A percentile compares a stretch with the other conserved stretches of the same genome.
Evolutionary conservation across 2,329 filamentous ascomycete genomes (phyloP).

Genomic region (Arthrobotrys sinensis): DNA sequence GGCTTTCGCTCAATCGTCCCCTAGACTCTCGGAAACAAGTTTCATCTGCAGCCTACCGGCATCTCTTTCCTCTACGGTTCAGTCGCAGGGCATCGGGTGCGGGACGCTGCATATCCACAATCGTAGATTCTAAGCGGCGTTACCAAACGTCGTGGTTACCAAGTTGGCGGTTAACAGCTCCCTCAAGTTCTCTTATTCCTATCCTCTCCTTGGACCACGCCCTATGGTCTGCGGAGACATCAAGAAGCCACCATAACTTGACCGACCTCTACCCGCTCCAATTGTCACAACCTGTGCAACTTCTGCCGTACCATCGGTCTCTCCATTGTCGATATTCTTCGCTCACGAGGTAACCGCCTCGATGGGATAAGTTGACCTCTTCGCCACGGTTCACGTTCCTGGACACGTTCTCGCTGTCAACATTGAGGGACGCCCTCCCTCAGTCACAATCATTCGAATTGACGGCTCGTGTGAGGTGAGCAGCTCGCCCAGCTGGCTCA

Average conservation of each 20-base stretch:
- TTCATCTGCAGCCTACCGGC: constrained; percentile 36
- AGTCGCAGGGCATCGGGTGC: constrained; percentile 49
- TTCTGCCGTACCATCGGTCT: constrained; percentile 17
- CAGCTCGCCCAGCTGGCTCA: constrained; percentile 61
- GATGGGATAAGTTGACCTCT: constrained; percentile 56
- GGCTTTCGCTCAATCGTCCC: constrained; percentile 8
- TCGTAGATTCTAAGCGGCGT: constrained; percentile 49
- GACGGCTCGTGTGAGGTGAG: constrained; percentile 59
- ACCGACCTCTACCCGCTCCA: constrained; percentile 30
- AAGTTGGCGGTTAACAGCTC: constrained; percentile 60
- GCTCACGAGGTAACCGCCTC: constrained; percentile 53
- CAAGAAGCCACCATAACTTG: constrained; percentile 60
- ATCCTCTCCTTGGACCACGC: constrained; percentile 60
- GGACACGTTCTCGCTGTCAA: constrained; percentile 39
- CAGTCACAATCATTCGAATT: constrained; percentile 49
- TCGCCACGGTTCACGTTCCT: constrained; percentile 49
- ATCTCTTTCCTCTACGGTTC: constrained; percentile 37
- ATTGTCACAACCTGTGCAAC: constrained; percentile 1
- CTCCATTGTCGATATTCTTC: constrained; percentile 14
- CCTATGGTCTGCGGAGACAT: constrained; percentile 60
- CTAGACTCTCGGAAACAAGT: constrained; percentile 2
- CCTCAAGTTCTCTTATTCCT: constrained; percentile 60
- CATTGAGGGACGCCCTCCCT: constrained; percentile 51
- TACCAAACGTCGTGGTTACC: constrained; percentile 61
- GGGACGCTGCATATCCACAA: constrained; percentile 42